Evolutionary conservation across 2,329 filamentous ascomycete genomes (phyloP), one percentile per base, ranked within the genome.

Genomic region (Ploettnerulaceae sp.): DNA sequence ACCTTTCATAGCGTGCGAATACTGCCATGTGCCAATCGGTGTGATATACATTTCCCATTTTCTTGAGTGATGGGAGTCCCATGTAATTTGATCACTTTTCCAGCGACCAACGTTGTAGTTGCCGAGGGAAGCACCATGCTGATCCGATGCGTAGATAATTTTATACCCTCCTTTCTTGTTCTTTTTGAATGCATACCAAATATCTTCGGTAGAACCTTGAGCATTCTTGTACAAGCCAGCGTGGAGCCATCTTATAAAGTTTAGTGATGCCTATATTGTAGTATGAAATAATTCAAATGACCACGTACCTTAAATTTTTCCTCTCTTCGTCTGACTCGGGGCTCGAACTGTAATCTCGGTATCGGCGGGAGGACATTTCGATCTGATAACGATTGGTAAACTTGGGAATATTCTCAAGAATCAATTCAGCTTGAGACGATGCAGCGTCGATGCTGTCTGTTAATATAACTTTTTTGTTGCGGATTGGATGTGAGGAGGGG

Each of bases 41-140:
- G 41, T 45, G 1, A 52, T 28, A 14, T 21, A 49, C 2, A 36
- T 3, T 2, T n/a, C 18, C 48, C 50, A 53, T 20, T 39, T 33
- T 7, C 36, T 24, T 1, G 18, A 7, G n/a, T 49, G 43, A 31
- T 53, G 40, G 7, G 31, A 4, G 17, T 52, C 47, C 28, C 37
- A 54, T 4, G 51, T 51, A 7, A 56, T 54, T 5, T 54, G 4
- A 24, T 54, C 33, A 20, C 29, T 21, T 12, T 56, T 52, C 5
- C 20, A 9, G 9, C 17, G 35, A 3, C 53, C 53, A 5, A 48
- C 49, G 9, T 40, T 18, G 3, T 9, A 15, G 15, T 52, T 52
- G 1, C 31, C 32, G 11, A 38, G 35, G 3, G 8, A 5, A 14
- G n/a, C 44, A 4, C 45, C 47, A 3, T 18, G 2, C 11, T 29